phyloP scores from a whole-genome alignment of 805 yeast genomes.

The Ogataea polymorpha region DNA sequence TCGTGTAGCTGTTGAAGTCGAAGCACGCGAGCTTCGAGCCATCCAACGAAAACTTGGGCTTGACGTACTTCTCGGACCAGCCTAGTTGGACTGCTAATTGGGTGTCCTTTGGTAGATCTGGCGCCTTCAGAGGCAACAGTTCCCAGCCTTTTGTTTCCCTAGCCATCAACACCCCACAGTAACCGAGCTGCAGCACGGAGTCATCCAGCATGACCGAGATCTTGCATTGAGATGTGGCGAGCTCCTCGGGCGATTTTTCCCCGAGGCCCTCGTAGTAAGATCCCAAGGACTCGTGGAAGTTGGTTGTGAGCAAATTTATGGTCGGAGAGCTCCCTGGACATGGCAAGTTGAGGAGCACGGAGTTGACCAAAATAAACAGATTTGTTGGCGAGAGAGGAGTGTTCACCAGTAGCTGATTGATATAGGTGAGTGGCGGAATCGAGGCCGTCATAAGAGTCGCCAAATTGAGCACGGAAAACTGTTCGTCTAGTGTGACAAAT shows the following conservation, averaged over 20 bases:
- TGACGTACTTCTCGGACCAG: background rate
- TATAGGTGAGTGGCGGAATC: conserved; percentile 19
- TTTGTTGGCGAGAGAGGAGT: conserved; percentile 8
- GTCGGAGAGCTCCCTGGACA: conserved; percentile 15
- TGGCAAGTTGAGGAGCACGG: conserved; percentile 13
- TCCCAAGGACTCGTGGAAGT: conserved; percentile 16
- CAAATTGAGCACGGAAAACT: conserved; percentile 7
- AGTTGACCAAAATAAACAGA: conserved; percentile 18
- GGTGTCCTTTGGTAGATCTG: background rate
- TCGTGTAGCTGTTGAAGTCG: conserved; percentile 16
- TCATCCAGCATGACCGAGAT: conserved; percentile 20
- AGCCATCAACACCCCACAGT: conserved; percentile 17
- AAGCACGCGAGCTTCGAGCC: conserved; percentile 21
- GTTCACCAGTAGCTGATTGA: conserved; percentile 21
- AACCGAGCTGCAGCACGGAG: conserved; percentile 17
- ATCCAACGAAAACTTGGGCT: conserved; percentile 20
- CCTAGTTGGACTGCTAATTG: background rate
- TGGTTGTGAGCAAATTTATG: conserved; percentile 20
- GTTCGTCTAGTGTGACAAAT: conserved; percentile 5
- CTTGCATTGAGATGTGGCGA: conserved; percentile 12
- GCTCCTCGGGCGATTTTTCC: conserved; percentile 5
- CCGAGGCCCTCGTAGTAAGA: conserved; percentile 11
- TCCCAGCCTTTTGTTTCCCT: conserved; percentile 17
- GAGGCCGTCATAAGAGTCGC: conserved; percentile 13
- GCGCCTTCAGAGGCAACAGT: conserved; percentile 14